phyloP scores from a whole-genome alignment of 202 grass and related monocot species.

The Setaria italica region DNA sequence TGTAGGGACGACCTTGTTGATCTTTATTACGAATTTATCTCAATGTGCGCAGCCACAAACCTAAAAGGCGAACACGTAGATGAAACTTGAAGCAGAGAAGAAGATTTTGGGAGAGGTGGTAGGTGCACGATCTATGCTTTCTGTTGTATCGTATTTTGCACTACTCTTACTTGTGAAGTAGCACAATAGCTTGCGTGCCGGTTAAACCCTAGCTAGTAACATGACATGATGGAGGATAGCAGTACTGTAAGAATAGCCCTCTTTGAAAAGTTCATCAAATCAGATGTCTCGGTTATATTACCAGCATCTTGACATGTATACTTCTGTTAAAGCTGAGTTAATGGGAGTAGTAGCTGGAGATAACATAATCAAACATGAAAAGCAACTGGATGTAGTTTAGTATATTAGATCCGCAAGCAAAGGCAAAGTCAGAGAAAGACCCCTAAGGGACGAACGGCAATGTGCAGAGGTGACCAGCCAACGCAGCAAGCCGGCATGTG shows the following conservation, averaged over 20 bases:
- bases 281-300: neutral
- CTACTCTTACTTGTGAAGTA: neutral
- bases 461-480: neutral
- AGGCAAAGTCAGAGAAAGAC: neutral
- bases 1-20: neutral
- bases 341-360: neutral
- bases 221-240: neutral
- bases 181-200: conserved; percentile 6
- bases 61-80: neutral
- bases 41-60: neutral
- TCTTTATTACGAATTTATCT: neutral
- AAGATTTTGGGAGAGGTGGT: neutral
- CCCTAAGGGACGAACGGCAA: neutral
- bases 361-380: neutral
- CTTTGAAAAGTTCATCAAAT: neutral
- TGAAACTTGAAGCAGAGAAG: conserved; percentile 28
- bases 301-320: neutral
- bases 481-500: neutral
- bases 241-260: neutral
- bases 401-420: neutral
- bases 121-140: neutral
- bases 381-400: neutral
- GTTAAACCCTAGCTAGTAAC: neutral
- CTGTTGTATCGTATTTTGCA: neutral
- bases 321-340: neutral